Evolutionary conservation across 345 rosid species (phyloP), one percentile per base, ranked within the genome.

Genomic region (Populus euphratica): DNA sequence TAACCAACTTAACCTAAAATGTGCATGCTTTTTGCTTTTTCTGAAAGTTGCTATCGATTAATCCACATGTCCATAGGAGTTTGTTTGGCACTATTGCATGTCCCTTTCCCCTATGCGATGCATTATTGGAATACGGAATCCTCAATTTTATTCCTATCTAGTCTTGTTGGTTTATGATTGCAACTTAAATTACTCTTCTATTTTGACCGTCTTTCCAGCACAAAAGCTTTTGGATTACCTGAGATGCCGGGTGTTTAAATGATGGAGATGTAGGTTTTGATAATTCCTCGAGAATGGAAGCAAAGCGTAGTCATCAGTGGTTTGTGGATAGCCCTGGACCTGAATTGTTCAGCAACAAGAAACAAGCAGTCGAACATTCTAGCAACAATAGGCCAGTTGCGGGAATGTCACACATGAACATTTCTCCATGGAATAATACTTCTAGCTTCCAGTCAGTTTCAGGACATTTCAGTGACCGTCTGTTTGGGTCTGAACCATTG

Each of bases 271-370:
- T 87, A 17, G 77, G 85, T 43, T 89, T 87, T 76, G 87, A 82
- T 83, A 83, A 81, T 74, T 75, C 88, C 80, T 84, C 94, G 1
- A 88, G 89, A 81, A 81, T 84, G 73, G 96, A 91, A 62, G 43
- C 88, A 31, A 94, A 94, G 83, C 86, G 97, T 73, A 78, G 94
- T 71, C 91, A 87, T 74, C 88, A 83, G 68, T 94, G 98, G 97
- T 90, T 92, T 83, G 66, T 82, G 2, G 91, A 86, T 79, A 79
- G 90, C 72, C 75, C 85, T 71, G 93, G 89, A 76, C 81, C 93
- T 0, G 95, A 90, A 79, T 76, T 91, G 77, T 89, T 89, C 70
- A 87, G 92, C 13, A 89, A 87, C 88, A 92, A 93, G 88, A 94
- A 88, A 83, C 97, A 88, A 86, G 92, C 92, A 21, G 72, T 84